Base-by-base conservation (phyloP, 768 basidiomycete genomes). In the Macrocybe gigantea region DNA sequence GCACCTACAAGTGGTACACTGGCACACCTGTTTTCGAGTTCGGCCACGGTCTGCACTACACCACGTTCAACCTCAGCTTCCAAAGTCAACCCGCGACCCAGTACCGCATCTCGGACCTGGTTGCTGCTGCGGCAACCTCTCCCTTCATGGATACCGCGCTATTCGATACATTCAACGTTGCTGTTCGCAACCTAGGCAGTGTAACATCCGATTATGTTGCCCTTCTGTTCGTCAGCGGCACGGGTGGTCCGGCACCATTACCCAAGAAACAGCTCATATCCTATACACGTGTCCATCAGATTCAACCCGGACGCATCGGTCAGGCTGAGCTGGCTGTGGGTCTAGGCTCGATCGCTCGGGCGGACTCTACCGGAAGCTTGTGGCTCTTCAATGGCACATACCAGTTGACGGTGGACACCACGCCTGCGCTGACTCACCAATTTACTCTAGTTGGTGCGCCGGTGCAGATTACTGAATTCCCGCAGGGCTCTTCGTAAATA, bases 1-100 rank as follows among this genome's bases (percentile, higher is more conserved):
- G 79, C 33, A 80, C 79, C 7, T 80, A 80, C 62, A 77, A 72
- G 52, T 82, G 78, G 79, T 80, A 71, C 63, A 67, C 64, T 15
- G 76, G 70, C 10, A 66, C 66, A 11, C 72, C 78, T n/a, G 66
- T 79, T 13, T 77, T 70, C 56, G 69, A 72, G 46, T 80, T 79
- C 53, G 80, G 78, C 12, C 67, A 68, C 44, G 80, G 79, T 13
- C 61, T 78, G 43, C 78, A 79, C 56, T 80, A 70, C 61, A 80
- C 78, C 4, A 73, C 63, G 5, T 80, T 82, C 62, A 49, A 41
- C 12, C 57, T 73, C 41, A 56, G 58, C 29, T 79, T 76, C 71
- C 56, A 64, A 7, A 49, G 52, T 11, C 51, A 66, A 8, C 68
- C 73, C 5, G 47, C 63, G 5, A 36, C 55, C 10, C 55, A 56